Evolutionary conservation across 2,329 filamentous ascomycete genomes (phyloP).

Genomic region (Sordariomycetes sp.): DNA sequence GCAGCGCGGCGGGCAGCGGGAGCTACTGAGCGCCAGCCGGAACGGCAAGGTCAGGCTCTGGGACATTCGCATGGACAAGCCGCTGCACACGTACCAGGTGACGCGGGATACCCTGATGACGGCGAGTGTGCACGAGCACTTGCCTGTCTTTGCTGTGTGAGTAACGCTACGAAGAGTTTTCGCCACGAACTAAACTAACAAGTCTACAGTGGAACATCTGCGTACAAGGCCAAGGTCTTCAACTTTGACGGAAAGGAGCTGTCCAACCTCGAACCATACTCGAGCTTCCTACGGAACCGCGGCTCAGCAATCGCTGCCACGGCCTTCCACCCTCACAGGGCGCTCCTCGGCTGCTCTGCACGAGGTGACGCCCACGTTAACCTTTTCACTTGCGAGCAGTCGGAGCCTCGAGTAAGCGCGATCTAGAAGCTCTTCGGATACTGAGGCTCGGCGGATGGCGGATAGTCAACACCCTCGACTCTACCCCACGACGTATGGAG

Average conservation of each 20-base stretch:
- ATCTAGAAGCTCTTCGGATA: background rate
- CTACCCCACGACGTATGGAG: background rate
- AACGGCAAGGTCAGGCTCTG: slow-evolving; percentile 92
- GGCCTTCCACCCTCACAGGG: slow-evolving; percentile 89
- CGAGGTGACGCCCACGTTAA: slow-evolving; percentile 86
- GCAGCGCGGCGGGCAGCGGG: slow-evolving; percentile 87
- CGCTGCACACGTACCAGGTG: slow-evolving; percentile 62
- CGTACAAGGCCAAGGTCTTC: slow-evolving; percentile 83
- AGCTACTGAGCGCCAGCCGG: slow-evolving; percentile 80
- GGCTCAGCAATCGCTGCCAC: slow-evolving; percentile 77
- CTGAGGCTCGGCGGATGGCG: background rate
- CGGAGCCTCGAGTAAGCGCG: slow-evolving; percentile 14
- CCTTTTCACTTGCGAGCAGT: slow-evolving; percentile 62
- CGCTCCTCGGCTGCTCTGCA: slow-evolving; percentile 80
- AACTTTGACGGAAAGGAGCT: slow-evolving; percentile 75
- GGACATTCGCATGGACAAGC: slow-evolving; percentile 83
- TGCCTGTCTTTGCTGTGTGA: slow-evolving; percentile 90
- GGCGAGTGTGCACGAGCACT: slow-evolving; percentile 87
- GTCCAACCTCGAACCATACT: slow-evolving; percentile 80
- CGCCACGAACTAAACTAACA: background rate
- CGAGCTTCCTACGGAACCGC: slow-evolving; percentile 73
- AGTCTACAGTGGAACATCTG: slow-evolving; percentile 63
- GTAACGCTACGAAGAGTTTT: slow-evolving; percentile 21
- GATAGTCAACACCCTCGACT: background rate
- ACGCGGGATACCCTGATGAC: slow-evolving; percentile 73